These are phyloP conservation scores for Andalucia godoyi DNA, from an alignment of 78 protist genomes.

Conservation along the genomic window DNA sequence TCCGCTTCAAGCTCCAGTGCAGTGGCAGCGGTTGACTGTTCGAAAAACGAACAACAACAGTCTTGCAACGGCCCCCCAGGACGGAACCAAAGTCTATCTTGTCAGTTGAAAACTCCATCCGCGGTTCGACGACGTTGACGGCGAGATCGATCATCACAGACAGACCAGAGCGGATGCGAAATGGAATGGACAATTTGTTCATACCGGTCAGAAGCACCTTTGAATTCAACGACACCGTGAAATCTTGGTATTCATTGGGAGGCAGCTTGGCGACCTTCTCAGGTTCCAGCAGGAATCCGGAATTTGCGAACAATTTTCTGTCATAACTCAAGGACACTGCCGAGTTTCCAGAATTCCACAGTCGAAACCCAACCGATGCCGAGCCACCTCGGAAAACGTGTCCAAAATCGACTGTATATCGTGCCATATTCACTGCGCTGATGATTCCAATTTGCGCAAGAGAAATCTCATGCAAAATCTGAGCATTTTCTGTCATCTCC, in stretches of 20 bases:
- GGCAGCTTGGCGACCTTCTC: constrained; percentile 4
- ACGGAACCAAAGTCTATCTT: constrained; percentile 24
- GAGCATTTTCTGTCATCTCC: too few species aligned
- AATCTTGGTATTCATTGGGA: background rate
- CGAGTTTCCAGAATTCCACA: constrained; percentile 29
- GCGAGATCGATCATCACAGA: background rate
- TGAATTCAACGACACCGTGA: background rate
- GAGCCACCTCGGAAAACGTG: constrained; percentile 12
- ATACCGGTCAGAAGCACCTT: background rate
- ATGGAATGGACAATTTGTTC: background rate
- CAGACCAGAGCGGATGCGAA: constrained; percentile 17
- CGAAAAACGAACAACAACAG: background rate
- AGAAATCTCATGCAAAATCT: too few species aligned
- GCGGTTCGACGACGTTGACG: constrained; percentile 44
- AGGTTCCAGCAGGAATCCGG: constrained; percentile 24
- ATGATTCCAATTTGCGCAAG: too few species aligned
- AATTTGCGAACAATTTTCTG: background rate
- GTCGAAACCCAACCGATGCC: too few species aligned
- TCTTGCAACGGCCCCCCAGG: background rate
- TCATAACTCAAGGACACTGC: constrained; percentile 9
- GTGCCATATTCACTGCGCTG: too few species aligned
- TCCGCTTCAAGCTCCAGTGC: too few species aligned
- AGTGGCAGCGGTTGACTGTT: constrained; percentile 2
- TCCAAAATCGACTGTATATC: constrained; percentile 52
- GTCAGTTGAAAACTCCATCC: background rate